These are phyloP conservation scores for Deinandra increscens DNA, from an alignment of 129 eudicot genomes.

Conservation along the genomic window DNA sequence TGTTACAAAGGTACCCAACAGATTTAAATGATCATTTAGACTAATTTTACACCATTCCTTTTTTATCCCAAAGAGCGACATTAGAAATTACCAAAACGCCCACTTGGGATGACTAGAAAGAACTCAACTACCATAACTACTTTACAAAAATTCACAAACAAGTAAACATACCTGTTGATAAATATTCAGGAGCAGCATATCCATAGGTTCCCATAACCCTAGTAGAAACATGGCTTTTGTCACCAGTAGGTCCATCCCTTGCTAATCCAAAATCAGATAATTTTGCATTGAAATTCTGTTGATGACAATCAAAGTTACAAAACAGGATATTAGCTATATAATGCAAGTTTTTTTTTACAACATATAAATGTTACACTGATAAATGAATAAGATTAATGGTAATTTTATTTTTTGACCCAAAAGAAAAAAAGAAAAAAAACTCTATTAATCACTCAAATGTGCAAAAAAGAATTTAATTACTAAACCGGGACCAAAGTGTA, in stretches of 20 bases:
- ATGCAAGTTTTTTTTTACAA: conserved; percentile 8
- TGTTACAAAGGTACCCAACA: background rate
- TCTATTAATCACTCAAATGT: background rate
- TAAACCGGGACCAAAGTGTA: conserved; percentile 52
- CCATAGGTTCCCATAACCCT: conserved; percentile 93
- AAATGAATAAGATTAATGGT: background rate
- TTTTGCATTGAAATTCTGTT: conserved; percentile 83
- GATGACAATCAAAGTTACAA: conserved; percentile 19
- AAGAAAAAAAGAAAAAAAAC: background rate
- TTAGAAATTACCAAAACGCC: background rate
- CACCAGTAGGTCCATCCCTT: conserved; percentile 85
- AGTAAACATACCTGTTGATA: conserved; percentile 60
- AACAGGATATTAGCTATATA: background rate
- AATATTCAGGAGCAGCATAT: conserved; percentile 95
- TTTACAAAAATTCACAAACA: background rate
- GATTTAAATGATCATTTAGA: background rate
- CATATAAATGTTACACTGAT: background rate
- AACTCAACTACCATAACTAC: background rate
- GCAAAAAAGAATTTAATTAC: background rate
- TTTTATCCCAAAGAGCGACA: background rate
- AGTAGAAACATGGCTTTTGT: conserved; percentile 88
- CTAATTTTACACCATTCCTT: background rate
- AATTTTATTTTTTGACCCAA: background rate
- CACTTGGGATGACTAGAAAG: background rate
- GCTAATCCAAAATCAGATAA: conserved; percentile 97